phyloP scores from a whole-genome alignment of 1,139 yeast species.

The Pichia sp. region DNA sequence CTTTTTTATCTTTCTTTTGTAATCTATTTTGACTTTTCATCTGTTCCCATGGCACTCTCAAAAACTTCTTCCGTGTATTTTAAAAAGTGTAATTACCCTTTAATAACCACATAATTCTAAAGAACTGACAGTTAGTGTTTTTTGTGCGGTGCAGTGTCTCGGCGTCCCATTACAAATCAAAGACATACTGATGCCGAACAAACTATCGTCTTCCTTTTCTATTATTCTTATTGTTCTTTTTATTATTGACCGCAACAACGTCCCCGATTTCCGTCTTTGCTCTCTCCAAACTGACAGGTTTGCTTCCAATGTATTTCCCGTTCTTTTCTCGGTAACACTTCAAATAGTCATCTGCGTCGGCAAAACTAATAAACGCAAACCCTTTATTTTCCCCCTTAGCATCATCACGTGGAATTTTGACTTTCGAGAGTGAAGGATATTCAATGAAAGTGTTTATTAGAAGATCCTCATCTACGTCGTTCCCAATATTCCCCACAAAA shows the following conservation, averaged over 20 bases:
- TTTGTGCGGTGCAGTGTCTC: too few species aligned
- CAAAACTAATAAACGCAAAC: constrained; percentile 67
- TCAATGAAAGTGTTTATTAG: constrained; percentile 48
- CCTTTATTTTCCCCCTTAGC: constrained; percentile 45
- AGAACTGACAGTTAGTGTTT: too few species aligned
- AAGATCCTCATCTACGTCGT: constrained; percentile 58
- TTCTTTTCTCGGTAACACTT: constrained; percentile 71
- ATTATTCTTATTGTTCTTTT: not conserved
- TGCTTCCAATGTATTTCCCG: constrained; percentile 70
- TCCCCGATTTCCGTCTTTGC: constrained; percentile 41
- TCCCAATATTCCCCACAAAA: constrained; percentile 71
- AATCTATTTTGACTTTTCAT: not conserved
- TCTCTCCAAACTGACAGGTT: constrained; percentile 65
- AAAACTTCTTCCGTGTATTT: too few species aligned
- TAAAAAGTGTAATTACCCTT: too few species aligned
- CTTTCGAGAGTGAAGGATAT: constrained; percentile 45
- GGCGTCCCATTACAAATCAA: too few species aligned
- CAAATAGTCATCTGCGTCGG: constrained; percentile 57
- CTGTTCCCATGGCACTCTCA: too few species aligned
- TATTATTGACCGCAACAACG: constrained; percentile 12
- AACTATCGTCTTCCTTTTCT: not conserved
- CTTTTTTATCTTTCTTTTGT: not conserved
- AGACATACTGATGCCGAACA: not conserved
- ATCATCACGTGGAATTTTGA: constrained; percentile 51
- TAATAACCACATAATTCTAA: too few species aligned